phyloP scores from a whole-genome alignment of 106 monocot species.

The Iris macrosiphon region DNA sequence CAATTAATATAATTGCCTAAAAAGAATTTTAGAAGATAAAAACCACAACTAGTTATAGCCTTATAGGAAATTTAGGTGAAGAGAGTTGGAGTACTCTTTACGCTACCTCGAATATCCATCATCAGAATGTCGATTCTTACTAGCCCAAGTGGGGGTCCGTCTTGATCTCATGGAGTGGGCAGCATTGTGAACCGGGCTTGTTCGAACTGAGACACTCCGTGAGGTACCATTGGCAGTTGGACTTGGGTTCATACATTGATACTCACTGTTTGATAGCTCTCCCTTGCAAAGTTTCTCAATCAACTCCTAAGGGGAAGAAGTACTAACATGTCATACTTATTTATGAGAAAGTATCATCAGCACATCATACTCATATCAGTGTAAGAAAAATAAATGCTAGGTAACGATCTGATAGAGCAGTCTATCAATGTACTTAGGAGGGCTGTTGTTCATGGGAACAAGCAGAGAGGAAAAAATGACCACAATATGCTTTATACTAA shows the following conservation, averaged over 20 bases:
- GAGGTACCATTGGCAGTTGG: conserved; percentile 50
- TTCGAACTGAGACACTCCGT: conserved; percentile 19
- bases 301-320: conserved; percentile 52
- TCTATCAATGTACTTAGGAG: too few relatives aligned
- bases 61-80: too few relatives aligned
- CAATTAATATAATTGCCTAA: too few relatives aligned
- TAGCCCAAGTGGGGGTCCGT: conserved; percentile 83
- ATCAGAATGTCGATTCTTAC: conserved; percentile 73
- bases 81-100: too few relatives aligned
- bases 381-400: too few relatives aligned
- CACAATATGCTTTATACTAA: too few relatives aligned
- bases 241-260: conserved; percentile 86
- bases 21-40: too few relatives aligned
- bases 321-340: neutral
- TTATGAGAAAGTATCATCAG: neutral
- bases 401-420: too few relatives aligned
- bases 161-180: conserved; percentile 97
- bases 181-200: conserved; percentile 32
- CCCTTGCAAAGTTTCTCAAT: conserved; percentile 88
- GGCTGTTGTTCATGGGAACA: too few relatives aligned
- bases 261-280: conserved; percentile 74
- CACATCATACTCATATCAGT: too few relatives aligned
- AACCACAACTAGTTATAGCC: too few relatives aligned
- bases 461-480: too few relatives aligned
- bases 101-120: conserved; percentile 93